Conservation (phyloP, 768 basidiomycete species). For the Boletus eberwhitei region DNA sequence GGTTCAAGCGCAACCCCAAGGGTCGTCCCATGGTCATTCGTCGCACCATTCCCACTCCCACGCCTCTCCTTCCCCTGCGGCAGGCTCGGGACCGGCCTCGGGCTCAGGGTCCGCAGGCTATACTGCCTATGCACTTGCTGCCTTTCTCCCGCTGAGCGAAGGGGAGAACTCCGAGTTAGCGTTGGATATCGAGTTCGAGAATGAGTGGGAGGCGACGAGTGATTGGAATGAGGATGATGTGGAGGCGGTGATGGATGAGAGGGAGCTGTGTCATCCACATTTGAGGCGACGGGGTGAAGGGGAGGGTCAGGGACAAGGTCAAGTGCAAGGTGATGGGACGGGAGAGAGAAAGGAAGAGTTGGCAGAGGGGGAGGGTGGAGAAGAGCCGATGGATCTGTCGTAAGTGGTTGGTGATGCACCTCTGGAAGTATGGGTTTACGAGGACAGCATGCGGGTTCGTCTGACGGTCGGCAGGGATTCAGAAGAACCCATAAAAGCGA, state of each 20-base stretch:
- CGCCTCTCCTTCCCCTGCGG: not conserved
- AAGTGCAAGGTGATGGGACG: not conserved
- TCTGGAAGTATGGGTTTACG: not conserved
- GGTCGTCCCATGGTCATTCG: not conserved
- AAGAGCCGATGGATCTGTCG: constrained; percentile 40
- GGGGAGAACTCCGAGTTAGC: constrained; percentile 50
- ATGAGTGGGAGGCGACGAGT: constrained; percentile 86
- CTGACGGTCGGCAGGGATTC: not conserved
- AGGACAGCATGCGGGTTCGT: not conserved
- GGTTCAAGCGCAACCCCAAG: constrained; percentile 74
- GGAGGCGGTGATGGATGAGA: constrained; percentile 73
- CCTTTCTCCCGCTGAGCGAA: constrained; percentile 34
- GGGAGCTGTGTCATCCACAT: constrained; percentile 60
- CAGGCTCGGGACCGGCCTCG: not conserved
- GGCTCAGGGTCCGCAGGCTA: constrained; percentile 1
- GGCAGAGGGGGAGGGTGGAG: constrained; percentile 39
- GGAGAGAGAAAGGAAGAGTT: not conserved
- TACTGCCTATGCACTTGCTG: constrained; percentile 15
- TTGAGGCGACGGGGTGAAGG: constrained; percentile 7
- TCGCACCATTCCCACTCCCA: not conserved
- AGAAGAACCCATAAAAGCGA: not conserved
- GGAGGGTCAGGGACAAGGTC: not conserved
- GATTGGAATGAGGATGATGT: constrained; percentile 91
- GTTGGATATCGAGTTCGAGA: constrained; percentile 82
- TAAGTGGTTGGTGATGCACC: not conserved